Conservation (phyloP, 164 flowering plant species). For the Vitis vinifera region ASM3070453v1 NC_081805.1:11381001-11381500, state of each 20-base stretch:
- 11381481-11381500: slow-evolving; percentile 7
- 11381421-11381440: slow-evolving; percentile 21
- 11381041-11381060: too few relatives aligned
- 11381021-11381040: too few relatives aligned
- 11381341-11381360: slow-evolving; percentile 11
- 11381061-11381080: slow-evolving; percentile 1
- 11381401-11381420: slow-evolving; percentile 13
- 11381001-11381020: too few relatives aligned
- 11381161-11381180: slow-evolving; percentile 88
- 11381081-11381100: slow-evolving; percentile 67
- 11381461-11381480: slow-evolving; percentile 4
- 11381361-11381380: slow-evolving; percentile 14
- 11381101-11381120: slow-evolving; percentile 45
- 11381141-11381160: slow-evolving; percentile 65
- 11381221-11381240: slow-evolving; percentile 35
- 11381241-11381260: slow-evolving; percentile 30
- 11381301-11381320: slow-evolving; percentile 4
- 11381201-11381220: slow-evolving; percentile 33
- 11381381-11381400: slow-evolving; percentile 3
- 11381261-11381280: slow-evolving; percentile 34
- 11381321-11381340: slow-evolving; percentile 4
- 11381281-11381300: slow-evolving; percentile 17
- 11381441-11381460: slow-evolving; percentile 17
- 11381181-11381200: slow-evolving; percentile 57
- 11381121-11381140: slow-evolving; percentile 60